phyloP scores from a whole-genome alignment of 768 basidiomycete genomes.

The Lentinula sp. region DNA sequence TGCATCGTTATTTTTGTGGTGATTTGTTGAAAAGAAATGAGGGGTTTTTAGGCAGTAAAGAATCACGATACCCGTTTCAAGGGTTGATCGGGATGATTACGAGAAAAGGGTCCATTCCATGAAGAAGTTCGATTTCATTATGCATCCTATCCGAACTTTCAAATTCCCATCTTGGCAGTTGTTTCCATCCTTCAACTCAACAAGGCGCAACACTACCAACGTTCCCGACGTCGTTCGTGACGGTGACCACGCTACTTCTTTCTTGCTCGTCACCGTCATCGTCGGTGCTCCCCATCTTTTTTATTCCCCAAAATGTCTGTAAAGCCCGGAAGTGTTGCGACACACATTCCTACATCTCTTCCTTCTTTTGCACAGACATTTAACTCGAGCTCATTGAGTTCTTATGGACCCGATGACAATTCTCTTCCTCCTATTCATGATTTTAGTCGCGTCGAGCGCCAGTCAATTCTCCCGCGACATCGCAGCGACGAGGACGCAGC shows the following conservation, averaged over 20 bases:
- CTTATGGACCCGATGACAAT: conserved; percentile 44
- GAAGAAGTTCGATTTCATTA: conserved; percentile 10
- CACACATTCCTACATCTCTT: conserved; percentile 53
- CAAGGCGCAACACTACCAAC: conserved; percentile 3
- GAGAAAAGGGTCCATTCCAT: conserved; percentile 6
- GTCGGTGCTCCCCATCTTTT: not conserved
- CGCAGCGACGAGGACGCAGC: conserved; percentile 22
- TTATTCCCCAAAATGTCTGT: conserved; percentile 30
- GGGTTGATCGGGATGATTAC: conserved; percentile 9
- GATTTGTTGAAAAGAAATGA: not conserved
- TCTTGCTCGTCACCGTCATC: not conserved
- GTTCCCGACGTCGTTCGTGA: conserved; percentile 2
- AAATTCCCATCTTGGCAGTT: conserved; percentile 8
- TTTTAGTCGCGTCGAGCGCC: conserved; percentile 28
- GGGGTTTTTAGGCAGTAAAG: not conserved
- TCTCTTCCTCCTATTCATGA: conserved; percentile 60
- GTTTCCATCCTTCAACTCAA: conserved; percentile 7
- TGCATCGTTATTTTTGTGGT: not conserved
- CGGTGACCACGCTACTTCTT: conserved; percentile 1
- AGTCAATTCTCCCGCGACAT: conserved; percentile 21
- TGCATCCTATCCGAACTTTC: conserved; percentile 9
- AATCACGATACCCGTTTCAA: not conserved
- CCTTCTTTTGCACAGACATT: conserved; percentile 80
- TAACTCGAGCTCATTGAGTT: conserved; percentile 47
- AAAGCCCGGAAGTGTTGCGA: conserved; percentile 35